Percentiles rank a stretch among this genome's conserved stretches.
Conservation (phyloP, 176 grass and related monocot species). For the Oryza punctata region DNA sequence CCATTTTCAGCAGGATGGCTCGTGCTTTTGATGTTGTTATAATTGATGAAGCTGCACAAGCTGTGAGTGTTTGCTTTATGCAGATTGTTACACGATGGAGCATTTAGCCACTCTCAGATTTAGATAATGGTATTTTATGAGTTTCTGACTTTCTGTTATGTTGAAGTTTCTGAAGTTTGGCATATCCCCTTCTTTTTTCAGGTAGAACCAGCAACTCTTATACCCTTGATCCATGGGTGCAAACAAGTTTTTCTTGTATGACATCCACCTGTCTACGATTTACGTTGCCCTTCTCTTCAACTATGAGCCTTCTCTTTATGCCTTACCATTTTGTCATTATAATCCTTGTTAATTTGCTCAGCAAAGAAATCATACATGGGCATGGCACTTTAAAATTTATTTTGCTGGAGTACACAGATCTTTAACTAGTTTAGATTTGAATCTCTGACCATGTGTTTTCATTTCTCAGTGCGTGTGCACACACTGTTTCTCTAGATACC, state of each 20-base stretch:
- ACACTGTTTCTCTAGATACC: conserved; percentile 24
- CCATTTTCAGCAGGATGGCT: conserved; percentile 79
- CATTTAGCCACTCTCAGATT: conserved; percentile 26
- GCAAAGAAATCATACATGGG: neutral
- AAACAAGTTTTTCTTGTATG: conserved; percentile 97
- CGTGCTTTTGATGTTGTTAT: conserved; percentile 94
- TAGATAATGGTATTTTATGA: conserved; percentile 13
- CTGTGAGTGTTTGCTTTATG: conserved; percentile 59
- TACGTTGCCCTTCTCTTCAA: neutral
- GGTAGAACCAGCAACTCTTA: conserved; percentile 61
- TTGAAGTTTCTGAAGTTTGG: conserved; percentile 35
- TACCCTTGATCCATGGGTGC: conserved; percentile 89
- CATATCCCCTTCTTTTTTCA: conserved; percentile 44
- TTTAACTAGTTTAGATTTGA: conserved; percentile 19
- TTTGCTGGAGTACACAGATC: neutral
- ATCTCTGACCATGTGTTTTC: neutral
- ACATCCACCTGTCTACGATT: conserved; percentile 26
- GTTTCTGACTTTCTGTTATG: conserved; percentile 33
- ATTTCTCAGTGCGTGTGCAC: no score
- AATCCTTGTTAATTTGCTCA: conserved; percentile 14
- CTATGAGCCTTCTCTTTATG: conserved; percentile 4
- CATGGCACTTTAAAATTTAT: conserved; percentile 6
- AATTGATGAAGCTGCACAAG: conserved; percentile 99
- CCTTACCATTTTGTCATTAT: conserved; percentile 20
- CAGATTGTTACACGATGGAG: conserved; percentile 16